Conservation (phyloP, 2,329 filamentous ascomycete genomes). For the Eutypella sp. region DNA sequence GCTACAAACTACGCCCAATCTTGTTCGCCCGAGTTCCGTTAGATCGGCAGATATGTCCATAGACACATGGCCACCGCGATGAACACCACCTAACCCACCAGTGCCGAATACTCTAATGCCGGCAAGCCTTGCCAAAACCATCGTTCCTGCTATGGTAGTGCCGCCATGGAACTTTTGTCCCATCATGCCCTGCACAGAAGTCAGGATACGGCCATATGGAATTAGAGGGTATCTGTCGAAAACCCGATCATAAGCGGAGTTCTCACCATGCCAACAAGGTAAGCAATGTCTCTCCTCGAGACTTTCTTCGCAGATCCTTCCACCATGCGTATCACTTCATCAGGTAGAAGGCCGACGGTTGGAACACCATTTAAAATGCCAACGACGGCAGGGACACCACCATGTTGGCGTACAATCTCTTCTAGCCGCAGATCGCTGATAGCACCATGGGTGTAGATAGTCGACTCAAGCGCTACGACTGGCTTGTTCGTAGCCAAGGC, state of each 20-base stretch:
- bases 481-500: slow-evolving; percentile 71
- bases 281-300: slow-evolving; percentile 81
- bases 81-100: slow-evolving; percentile 89
- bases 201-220: slow-evolving; percentile 7
- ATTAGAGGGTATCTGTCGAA: slow-evolving; percentile 1
- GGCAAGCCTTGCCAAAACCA: slow-evolving; percentile 79
- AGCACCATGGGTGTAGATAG: slow-evolving; percentile 93
- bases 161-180: slow-evolving; percentile 75
- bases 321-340: slow-evolving; percentile 71
- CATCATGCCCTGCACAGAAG: slow-evolving; percentile 47
- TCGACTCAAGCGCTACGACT: slow-evolving; percentile 89
- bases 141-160: slow-evolving; percentile 90
- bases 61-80: slow-evolving; percentile 77
- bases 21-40: slow-evolving; percentile 85
- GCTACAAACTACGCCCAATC: slow-evolving; percentile 81
- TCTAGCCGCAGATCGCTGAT: slow-evolving; percentile 74
- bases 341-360: slow-evolving; percentile 67
- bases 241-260: neutral
- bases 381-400: slow-evolving; percentile 84
- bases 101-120: slow-evolving; percentile 93
- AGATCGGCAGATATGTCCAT: slow-evolving; percentile 96
- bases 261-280: slow-evolving; percentile 70
- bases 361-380: slow-evolving; percentile 81
- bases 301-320: slow-evolving; percentile 70
- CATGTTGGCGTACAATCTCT: slow-evolving; percentile 72